phyloP scores from a whole-genome alignment of 345 rosid species.

The Excoecaria agallocha region DNA sequence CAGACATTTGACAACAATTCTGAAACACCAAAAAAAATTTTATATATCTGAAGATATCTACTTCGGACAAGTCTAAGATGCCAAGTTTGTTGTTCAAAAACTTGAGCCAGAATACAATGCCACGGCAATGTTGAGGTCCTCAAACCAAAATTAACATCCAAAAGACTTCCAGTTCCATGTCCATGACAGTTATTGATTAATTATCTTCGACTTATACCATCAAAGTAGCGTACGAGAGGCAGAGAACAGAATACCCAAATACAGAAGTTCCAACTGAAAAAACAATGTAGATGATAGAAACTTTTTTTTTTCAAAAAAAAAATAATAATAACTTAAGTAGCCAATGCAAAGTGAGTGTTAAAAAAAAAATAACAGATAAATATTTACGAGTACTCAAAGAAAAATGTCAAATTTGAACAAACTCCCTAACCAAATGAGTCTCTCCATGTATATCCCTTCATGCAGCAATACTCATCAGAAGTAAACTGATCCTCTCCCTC shows the following conservation, averaged over 20 bases:
- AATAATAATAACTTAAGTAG: too few species aligned
- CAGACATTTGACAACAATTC: slow-evolving; percentile 18
- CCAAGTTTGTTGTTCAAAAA: not conserved
- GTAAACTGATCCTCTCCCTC: too few species aligned
- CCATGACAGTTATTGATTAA: slow-evolving; percentile 23
- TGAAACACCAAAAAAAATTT: slow-evolving; percentile 14
- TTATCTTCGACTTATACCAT: slow-evolving; percentile 24
- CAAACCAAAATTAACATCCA: not conserved
- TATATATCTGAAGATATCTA: slow-evolving; percentile 6
- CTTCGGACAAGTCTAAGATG: not conserved
- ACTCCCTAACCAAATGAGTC: too few species aligned
- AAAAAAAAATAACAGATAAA: too few species aligned
- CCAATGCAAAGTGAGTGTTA: too few species aligned
- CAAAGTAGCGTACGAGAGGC: slow-evolving; percentile 21
- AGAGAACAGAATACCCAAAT: not conserved
- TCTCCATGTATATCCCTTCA: too few species aligned
- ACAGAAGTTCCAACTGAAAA: not conserved
- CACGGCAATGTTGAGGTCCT: not conserved
- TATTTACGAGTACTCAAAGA: too few species aligned
- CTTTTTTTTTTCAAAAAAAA: too few species aligned
- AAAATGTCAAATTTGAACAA: too few species aligned
- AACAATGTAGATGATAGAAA: not conserved
- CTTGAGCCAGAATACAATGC: not conserved
- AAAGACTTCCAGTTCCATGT: not conserved
- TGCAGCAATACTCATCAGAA: too few species aligned